A percentile compares a stretch with the other conserved stretches of the same genome.
These are phyloP conservation scores for Plantago rigida DNA, from an alignment of 305 asterid genomes.

Conservation along the genomic window DNA sequence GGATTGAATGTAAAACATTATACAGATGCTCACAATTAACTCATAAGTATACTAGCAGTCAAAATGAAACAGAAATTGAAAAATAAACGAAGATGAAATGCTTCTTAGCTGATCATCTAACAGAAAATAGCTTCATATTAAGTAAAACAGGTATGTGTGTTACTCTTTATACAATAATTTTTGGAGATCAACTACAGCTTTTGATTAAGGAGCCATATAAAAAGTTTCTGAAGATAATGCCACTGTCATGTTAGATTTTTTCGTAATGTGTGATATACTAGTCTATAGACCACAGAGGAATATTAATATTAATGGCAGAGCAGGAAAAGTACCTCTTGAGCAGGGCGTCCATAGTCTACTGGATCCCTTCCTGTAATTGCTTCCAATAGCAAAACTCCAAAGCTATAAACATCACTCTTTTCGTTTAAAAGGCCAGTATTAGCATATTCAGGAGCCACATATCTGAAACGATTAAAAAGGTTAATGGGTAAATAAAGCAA, in stretches of 20 bases:
- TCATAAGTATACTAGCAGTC: not conserved
- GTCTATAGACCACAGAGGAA: not conserved
- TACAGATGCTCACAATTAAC: not conserved
- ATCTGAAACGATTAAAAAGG: conserved; percentile 36
- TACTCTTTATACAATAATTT: not conserved
- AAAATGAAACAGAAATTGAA: not conserved
- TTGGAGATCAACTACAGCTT: not conserved
- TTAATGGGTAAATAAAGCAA: conserved; percentile 5
- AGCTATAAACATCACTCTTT: conserved; percentile 86
- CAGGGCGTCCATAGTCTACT: conserved; percentile 81
- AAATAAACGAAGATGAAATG: not conserved
- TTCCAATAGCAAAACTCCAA: conserved; percentile 78
- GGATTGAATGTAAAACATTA: not conserved
- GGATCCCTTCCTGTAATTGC: conserved; percentile 93
- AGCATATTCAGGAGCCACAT: conserved; percentile 96
- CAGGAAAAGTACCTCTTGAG: conserved; percentile 57
- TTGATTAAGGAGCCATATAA: not conserved
- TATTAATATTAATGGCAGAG: not conserved
- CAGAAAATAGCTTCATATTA: not conserved
- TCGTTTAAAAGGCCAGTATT: conserved; percentile 83
- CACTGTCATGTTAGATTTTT: not conserved
- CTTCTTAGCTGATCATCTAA: not conserved
- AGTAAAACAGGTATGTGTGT: not conserved
- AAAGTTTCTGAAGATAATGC: not conserved
- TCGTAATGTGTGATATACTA: not conserved